phyloP scores from a whole-genome alignment of 1,284 basidiomycete species.

The Pseudozyma pruni region DNA sequence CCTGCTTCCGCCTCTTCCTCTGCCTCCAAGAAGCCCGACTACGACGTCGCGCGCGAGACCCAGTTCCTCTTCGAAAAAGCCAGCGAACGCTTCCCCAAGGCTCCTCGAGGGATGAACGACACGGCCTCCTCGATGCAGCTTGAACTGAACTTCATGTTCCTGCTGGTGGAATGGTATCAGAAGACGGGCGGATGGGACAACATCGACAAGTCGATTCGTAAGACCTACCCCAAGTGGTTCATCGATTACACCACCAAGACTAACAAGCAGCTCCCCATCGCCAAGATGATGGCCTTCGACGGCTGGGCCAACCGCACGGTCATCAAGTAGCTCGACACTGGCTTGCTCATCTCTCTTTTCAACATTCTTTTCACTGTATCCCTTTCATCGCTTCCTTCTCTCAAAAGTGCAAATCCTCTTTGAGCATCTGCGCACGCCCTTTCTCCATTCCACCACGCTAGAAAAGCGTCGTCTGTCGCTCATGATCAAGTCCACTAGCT shows the following conservation, averaged over 20 bases:
- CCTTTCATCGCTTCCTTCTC: not conserved
- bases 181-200: not conserved
- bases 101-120: not conserved
- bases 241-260: not conserved
- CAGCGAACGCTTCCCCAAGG: not conserved
- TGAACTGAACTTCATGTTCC: not conserved
- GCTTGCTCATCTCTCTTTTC: not conserved
- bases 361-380: not conserved
- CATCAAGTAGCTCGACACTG: not conserved
- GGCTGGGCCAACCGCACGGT: not conserved
- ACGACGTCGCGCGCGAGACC: not conserved
- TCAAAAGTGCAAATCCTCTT: no score
- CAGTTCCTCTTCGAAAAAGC: not conserved
- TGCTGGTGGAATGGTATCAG: not conserved
- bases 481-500: no score
- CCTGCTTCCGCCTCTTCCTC: not conserved
- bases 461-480: no score
- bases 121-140: not conserved
- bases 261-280: not conserved
- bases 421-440: no score
- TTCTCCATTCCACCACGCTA: no score
- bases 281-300: not conserved
- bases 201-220: not conserved
- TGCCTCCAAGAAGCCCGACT: not conserved
- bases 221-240: constrained; percentile 10